Evolutionary conservation across 176 grass and related monocot species (phyloP), one percentile per base, ranked within the genome.

Genomic region (Ensete glaucum): DNA sequence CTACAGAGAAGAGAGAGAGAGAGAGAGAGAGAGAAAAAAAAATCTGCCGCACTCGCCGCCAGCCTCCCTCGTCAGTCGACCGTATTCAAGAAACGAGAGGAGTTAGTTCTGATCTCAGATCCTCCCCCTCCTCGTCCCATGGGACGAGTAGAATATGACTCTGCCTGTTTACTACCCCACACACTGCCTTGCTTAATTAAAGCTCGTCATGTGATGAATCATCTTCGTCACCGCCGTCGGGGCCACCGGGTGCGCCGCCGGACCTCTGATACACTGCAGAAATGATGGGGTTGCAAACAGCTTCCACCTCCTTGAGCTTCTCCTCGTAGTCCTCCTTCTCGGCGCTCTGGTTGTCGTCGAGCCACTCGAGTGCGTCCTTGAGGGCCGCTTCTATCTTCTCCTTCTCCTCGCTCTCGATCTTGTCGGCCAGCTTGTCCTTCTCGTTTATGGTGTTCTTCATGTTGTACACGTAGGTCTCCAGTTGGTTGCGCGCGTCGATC

Each of bases 261-360:
- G 85, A 87, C 76, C 76, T 87, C 62, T 87, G 85, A 72, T 87
- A 87, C 59, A 87, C 85, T 9, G 80, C 85, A 11, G 75, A 34
- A 67, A 87, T 87, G 53, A 87, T 80, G 11, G 85, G 85, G 76
- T 83, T 87, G 81, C 76, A 87, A 16, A 80, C 85, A 48, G 76
- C 85, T 57, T 87, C 85, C 9, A 87, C 85, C 64, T 87, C 85
- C 85, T 83, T 87, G 34, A 87, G 81, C 65, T 87, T 87, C 75
- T 87, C 85, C 8, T 87, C 85, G 12, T 87, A 87, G 67, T 87
- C 80, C 60, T 87, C 85, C 17, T 87, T 87, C 80, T 87, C 85
- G 8, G 76, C 80, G 26, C 52, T 87, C 72, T 87, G 85, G 80
- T 87, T 87, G 56, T 87, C 85, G 12, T 87, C 85, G 26, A 87